A percentile compares a stretch with the other conserved stretches of the same genome.
phyloP scores from a whole-genome alignment of 805 yeast species.

The Hemisphaericaspora nanyangensis region DNA sequence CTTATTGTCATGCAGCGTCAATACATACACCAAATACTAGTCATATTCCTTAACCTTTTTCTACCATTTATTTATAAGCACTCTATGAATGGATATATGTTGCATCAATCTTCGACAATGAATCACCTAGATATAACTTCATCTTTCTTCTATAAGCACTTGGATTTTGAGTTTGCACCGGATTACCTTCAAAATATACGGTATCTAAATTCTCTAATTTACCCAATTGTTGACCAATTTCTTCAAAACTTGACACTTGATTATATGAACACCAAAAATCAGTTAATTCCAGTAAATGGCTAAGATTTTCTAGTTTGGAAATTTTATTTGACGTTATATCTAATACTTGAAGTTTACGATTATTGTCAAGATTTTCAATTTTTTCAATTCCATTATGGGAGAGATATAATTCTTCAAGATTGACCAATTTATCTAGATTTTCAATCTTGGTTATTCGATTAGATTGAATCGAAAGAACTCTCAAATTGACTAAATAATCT shows the following conservation, averaged over 20 bases:
- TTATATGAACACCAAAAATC: slow-evolving; percentile 94
- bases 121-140: slow-evolving; percentile 64
- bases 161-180: slow-evolving; percentile 68
- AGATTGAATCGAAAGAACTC: slow-evolving; percentile 82
- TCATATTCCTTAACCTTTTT: too few species aligned
- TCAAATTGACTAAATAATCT: slow-evolving; percentile 53
- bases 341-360: slow-evolving; percentile 61
- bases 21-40: too few species aligned
- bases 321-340: slow-evolving; percentile 81
- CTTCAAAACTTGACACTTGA: slow-evolving; percentile 61
- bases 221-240: slow-evolving; percentile 63
- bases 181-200: slow-evolving; percentile 92
- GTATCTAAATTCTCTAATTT: slow-evolving; percentile 67
- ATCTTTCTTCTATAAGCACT: slow-evolving; percentile 84
- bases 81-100: slow-evolving; percentile 46
- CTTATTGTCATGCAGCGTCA: too few species aligned
- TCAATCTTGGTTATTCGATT: slow-evolving; percentile 76
- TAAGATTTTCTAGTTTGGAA: slow-evolving; percentile 55
- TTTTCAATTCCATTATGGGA: slow-evolving; percentile 77
- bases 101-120: slow-evolving; percentile 85
- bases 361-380: slow-evolving; percentile 75
- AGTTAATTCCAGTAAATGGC: slow-evolving; percentile 66
- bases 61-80: too few species aligned
- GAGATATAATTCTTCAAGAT: slow-evolving; percentile 81
- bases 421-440: slow-evolving; percentile 68